Evolutionary conservation across 805 yeast species (phyloP).

Genomic region (Kazachstania viticola): DNA sequence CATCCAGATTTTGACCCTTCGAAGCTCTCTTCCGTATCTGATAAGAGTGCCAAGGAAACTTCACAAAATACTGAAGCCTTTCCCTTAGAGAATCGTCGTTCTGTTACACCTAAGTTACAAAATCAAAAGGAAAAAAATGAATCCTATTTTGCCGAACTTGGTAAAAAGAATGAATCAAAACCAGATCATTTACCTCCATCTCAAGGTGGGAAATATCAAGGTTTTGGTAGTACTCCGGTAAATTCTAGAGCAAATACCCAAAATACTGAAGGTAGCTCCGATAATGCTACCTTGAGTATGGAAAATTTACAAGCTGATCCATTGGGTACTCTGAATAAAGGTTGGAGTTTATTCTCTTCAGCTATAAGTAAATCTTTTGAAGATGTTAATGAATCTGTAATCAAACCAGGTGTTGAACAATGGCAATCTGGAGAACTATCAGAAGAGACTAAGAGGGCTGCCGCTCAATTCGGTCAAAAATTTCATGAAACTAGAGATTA

Average conservation of each 20-base stretch:
- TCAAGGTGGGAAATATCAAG: slow-evolving; percentile 86
- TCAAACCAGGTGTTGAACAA: slow-evolving; percentile 82
- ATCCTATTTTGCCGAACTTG: slow-evolving; percentile 69
- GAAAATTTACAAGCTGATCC: slow-evolving; percentile 76
- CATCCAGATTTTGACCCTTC: slow-evolving; percentile 33
- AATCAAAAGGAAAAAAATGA: slow-evolving; percentile 56
- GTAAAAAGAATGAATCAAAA: slow-evolving; percentile 56
- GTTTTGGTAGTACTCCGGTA: slow-evolving; percentile 74
- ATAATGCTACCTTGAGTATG: slow-evolving; percentile 38
- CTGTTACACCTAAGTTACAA: slow-evolving; percentile 26
- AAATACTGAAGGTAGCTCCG: slow-evolving; percentile 1
- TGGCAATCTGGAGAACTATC: slow-evolving; percentile 63
- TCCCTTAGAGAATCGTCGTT: slow-evolving; percentile 32
- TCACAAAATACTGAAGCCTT: slow-evolving; percentile 15
- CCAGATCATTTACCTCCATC: slow-evolving; percentile 80
- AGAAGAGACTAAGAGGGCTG: slow-evolving; percentile 78
- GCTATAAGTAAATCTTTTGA: slow-evolving; percentile 72
- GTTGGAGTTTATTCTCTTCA: slow-evolving; percentile 90
- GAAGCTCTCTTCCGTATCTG: slow-evolving; percentile 2
- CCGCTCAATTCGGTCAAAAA: slow-evolving; percentile 90
- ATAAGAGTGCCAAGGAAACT: slow-evolving; percentile 1
- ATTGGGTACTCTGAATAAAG: slow-evolving; percentile 76
- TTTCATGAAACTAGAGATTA: slow-evolving; percentile 79
- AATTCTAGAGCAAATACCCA: slow-evolving; percentile 9
- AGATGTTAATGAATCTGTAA: slow-evolving; percentile 79